Base-by-base conservation (phyloP, 768 basidiomycete species). In the Hortiboletus campestris region DNA sequence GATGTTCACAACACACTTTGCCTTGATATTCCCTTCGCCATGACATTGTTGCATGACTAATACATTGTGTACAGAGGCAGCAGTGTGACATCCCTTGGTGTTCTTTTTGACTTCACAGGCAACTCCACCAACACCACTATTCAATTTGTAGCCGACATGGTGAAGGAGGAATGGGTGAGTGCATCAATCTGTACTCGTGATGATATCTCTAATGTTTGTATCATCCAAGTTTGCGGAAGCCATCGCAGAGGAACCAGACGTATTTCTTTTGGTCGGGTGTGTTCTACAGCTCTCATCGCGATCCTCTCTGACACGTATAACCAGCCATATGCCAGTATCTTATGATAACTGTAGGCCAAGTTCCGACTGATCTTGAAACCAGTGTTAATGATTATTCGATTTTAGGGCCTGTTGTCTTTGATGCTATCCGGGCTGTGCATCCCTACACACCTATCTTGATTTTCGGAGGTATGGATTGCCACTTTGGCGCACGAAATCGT, bases 311-410 rank as follows among this genome's bases (percentile, higher is more conserved):
- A 63, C 22, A 34, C 2, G 9, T 29, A 19, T n/a, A 10, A 19
- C 32, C 45, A 91, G 88, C 16, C 93, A 96, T 69, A 94, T 95
- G 91, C 90, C 90, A 3, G 80, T 92, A 6, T 69, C 80, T 12
- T 70, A 78, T 42, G 84, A 91, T 62, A 82, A 87, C 56, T 90
- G 89, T 84, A 55, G 29, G 80, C 57, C 10, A 31, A 41, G 16
- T 39, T 49, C 25, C 6, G 28, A 32, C 28, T 12, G 14, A 2
- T 45, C 25, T 45, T 40, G n/a, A 13, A 16, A 25, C n/a, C 10
- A 19, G 29, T 28, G 6, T n/a, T 20, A 19, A 43, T 35, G 13
- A 54, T 32, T 3, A 45, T 29, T 46, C 3, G 19, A 51, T 34
- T 43, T 22, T 58, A 86, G 92, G 88, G 88, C 83, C 84, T 7